phyloP scores from a whole-genome alignment of 805 yeast species.

The Kodamaea neixiangensis region DNA sequence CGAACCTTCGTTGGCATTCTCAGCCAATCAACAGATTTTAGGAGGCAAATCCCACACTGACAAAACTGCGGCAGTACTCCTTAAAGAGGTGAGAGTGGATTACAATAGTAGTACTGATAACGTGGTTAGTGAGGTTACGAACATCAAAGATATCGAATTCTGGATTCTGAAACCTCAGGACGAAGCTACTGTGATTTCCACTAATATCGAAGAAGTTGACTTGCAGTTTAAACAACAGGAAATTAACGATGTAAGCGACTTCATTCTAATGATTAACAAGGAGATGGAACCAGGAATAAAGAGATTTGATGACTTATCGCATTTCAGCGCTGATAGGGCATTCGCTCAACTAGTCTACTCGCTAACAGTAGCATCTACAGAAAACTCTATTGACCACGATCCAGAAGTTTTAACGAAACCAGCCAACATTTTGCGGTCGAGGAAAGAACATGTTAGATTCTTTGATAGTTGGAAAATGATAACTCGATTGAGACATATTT shows the following conservation, averaged over 20 bases:
- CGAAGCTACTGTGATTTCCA: constrained; percentile 19
- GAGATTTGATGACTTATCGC: constrained; percentile 18
- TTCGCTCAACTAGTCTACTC: constrained; percentile 43
- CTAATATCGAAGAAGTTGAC: constrained; percentile 20
- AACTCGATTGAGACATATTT: constrained; percentile 74
- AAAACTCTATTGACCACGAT: constrained; percentile 65
- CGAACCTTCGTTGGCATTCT: constrained; percentile 39
- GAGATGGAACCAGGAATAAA: constrained; percentile 18
- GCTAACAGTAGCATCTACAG: constrained; percentile 40
- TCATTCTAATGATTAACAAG: constrained; percentile 14
- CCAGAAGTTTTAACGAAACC: constrained; percentile 91
- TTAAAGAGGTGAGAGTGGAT: constrained; percentile 22
- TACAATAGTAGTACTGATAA: not conserved
- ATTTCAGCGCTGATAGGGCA: constrained; percentile 10
- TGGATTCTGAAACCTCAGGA: constrained; percentile 31
- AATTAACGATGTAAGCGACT: constrained; percentile 25
- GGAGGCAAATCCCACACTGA: constrained; percentile 12
- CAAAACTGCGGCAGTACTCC: constrained; percentile 31
- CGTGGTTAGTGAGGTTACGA: constrained; percentile 9
- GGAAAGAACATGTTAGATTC: constrained; percentile 71
- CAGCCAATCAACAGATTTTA: constrained; percentile 17
- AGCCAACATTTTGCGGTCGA: constrained; percentile 72
- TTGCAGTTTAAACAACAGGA: constrained; percentile 23
- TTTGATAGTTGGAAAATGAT: constrained; percentile 87
- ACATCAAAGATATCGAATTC: constrained; percentile 33